Base-by-base conservation (phyloP, 2,329 filamentous ascomycete species). In the Thelonectria rubi region DNA sequence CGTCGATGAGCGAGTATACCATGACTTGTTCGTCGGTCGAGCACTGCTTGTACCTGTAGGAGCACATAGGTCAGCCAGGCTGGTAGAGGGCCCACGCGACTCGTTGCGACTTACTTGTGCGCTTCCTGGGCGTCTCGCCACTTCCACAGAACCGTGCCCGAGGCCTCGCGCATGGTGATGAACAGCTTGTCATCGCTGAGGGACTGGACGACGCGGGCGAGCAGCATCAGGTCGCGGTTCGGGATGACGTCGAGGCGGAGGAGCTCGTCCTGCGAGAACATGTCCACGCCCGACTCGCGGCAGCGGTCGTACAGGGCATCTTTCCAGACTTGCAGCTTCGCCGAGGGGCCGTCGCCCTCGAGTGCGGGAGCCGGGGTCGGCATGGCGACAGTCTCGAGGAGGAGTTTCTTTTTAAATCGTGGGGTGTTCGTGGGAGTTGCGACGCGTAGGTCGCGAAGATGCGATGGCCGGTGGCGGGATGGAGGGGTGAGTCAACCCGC, bases 1-100 rank as follows among this genome's bases (percentile, higher is more conserved):
- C 90, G 78, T 98, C 94, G 74, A 99, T 94, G 70, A 92, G 87
- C 67, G 89, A 88, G 83, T 96, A 98, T 24, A 98, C 91, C 73
- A 97, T 85, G 73, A 88, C 86, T 78, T 90, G 86, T 69, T 98
- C 94, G 72, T 94, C 88, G 62, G 87, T 86, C 48, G 81, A 78
- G 64, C 88, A 84, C 62, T 81, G 80, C 66, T 84, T 85, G 75
- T 88, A 88, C 69, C 86, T 88, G 65, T 7, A 12, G 17, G 20
- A 37, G 12, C 46, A 62, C 5, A 5, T 52, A 48, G 42, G 57
- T 72, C 55, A 72, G 68, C 20, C 17, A 50, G 14, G 34, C 12
- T 17, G 17, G 5, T 57, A 5, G 6, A 18, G 18, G 14, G 18
- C 20, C 2, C 24, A 8, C 10, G 7, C 4, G 7, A 11, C 17